These are phyloP conservation scores for Coprinellus micaceus DNA, from an alignment of 768 basidiomycete species.

Conservation along the genomic window DNA sequence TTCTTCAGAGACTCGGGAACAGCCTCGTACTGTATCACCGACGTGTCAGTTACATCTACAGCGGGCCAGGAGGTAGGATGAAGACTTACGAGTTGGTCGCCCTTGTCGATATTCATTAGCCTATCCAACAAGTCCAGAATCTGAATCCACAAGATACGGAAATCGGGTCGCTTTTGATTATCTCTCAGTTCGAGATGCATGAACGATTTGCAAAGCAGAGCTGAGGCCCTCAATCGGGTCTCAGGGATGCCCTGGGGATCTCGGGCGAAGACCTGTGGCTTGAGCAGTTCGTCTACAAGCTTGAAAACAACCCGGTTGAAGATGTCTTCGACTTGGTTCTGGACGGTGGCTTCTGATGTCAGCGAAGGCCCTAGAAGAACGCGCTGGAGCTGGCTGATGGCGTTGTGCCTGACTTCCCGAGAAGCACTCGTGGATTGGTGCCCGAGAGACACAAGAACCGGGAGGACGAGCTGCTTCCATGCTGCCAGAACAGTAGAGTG, in stretches of 20 bases:
- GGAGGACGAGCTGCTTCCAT: slow-evolving; percentile 77
- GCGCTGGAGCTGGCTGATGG: slow-evolving; percentile 80
- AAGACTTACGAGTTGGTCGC: slow-evolving; percentile 80
- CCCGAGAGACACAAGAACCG: slow-evolving; percentile 66
- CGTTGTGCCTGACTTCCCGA: slow-evolving; percentile 78
- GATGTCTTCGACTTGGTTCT: slow-evolving; percentile 68
- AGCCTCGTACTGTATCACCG: slow-evolving; percentile 74
- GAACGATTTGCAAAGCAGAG: slow-evolving; percentile 92
- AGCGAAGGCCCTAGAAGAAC: slow-evolving; percentile 77
- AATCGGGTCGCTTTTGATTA: slow-evolving; percentile 53
- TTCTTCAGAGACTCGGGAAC: slow-evolving; percentile 97
- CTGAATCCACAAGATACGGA: slow-evolving; percentile 79
- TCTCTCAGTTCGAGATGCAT: slow-evolving; percentile 88
- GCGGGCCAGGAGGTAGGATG: background rate
- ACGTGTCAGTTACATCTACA: background rate
- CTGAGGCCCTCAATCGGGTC: slow-evolving; percentile 81
- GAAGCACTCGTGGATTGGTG: slow-evolving; percentile 81
- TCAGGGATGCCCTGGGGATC: slow-evolving; percentile 90
- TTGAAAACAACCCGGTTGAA: slow-evolving; percentile 92
- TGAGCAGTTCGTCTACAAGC: slow-evolving; percentile 85
- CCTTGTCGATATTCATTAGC: slow-evolving; percentile 80
- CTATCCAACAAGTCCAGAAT: slow-evolving; percentile 87
- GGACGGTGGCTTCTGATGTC: slow-evolving; percentile 53
- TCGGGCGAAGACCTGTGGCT: slow-evolving; percentile 70
- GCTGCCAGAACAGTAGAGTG: slow-evolving; percentile 39